A percentile compares a stretch with the other conserved stretches of the same genome.
Conservation (phyloP, 768 basidiomycete genomes). For the Lentinula detonsa region DNA sequence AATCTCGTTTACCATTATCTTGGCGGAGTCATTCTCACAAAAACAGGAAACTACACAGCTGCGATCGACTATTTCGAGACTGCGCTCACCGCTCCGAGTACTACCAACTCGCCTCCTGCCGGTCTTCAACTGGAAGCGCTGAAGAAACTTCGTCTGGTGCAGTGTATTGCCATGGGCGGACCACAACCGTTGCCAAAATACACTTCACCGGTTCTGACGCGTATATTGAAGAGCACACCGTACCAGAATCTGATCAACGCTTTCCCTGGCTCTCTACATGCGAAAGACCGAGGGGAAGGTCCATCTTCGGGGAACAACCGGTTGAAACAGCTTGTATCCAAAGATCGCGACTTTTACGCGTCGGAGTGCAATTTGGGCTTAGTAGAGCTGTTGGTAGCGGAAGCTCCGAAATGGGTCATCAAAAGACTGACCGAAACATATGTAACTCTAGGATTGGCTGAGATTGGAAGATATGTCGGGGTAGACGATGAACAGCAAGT, state of each 20-base stretch:
- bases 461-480: conserved; percentile 51
- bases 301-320: conserved; percentile 28
- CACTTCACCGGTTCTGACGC: conserved; percentile 48
- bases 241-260: conserved; percentile 59
- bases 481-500: conserved; percentile 20
- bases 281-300: conserved; percentile 47
- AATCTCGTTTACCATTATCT: conserved; percentile 82
- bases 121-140: conserved; percentile 75
- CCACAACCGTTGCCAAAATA: conserved; percentile 63
- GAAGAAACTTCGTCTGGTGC: conserved; percentile 78
- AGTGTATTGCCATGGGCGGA: conserved; percentile 65
- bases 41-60: conserved; percentile 17
- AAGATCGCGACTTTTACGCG: not conserved
- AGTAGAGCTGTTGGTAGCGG: conserved; percentile 55
- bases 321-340: not conserved
- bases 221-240: conserved; percentile 60
- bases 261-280: conserved; percentile 52
- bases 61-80: conserved; percentile 77
- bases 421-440: conserved; percentile 81
- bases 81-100: conserved; percentile 53
- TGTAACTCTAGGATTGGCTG: conserved; percentile 65
- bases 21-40: conserved; percentile 59
- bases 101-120: conserved; percentile 39
- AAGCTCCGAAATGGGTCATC: conserved; percentile 73
- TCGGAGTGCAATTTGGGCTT: conserved; percentile 75